Percentiles rank a stretch among this genome's conserved stretches.
Evolutionary conservation across 2,329 filamentous ascomycete genomes (phyloP).

Genomic region (Colletotrichum incanum): DNA sequence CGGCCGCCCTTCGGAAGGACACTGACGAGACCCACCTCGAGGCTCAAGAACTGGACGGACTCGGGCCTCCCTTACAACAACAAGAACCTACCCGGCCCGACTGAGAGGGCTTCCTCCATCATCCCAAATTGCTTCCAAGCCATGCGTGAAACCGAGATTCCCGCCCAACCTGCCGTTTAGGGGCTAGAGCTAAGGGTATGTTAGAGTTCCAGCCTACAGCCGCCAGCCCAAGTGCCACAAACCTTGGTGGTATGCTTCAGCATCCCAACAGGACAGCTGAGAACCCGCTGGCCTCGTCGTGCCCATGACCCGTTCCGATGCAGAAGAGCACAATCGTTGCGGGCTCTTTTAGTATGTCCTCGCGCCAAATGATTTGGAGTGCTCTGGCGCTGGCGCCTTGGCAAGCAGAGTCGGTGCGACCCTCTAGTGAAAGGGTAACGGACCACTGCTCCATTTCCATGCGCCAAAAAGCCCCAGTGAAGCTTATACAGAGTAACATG

Average conservation of each 20-base stretch:
- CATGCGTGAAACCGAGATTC: neutral
- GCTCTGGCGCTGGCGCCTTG: slow-evolving; percentile 13
- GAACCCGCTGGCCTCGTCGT: neutral
- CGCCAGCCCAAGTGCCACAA: slow-evolving; percentile 29
- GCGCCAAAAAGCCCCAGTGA: neutral
- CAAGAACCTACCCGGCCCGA: slow-evolving; percentile 13
- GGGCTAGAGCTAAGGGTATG: neutral
- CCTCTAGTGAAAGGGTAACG: neutral
- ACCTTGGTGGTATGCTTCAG: slow-evolving; percentile 25
- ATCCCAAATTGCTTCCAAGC: neutral
- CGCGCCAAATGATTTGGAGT: slow-evolving; percentile 6
- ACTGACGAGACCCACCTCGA: slow-evolving; percentile 21
- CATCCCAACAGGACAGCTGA: neutral
- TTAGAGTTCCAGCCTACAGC: slow-evolving; percentile 34
- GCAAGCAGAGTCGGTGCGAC: slow-evolving; percentile 8
- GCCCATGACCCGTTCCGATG: slow-evolving; percentile 2
- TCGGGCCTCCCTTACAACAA: slow-evolving; percentile 4
- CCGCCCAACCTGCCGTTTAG: neutral
- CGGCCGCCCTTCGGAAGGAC: slow-evolving; percentile 25
- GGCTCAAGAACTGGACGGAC: neutral
- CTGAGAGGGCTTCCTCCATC: neutral
- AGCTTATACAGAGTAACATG: neutral
- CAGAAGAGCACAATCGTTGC: neutral
- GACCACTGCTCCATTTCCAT: neutral
- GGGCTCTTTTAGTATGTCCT: neutral